Evolutionary conservation across 2,329 filamentous ascomycete genomes (phyloP), one percentile per base, ranked within the genome.

Genomic region (Dryadomyces sulphureus): DNA sequence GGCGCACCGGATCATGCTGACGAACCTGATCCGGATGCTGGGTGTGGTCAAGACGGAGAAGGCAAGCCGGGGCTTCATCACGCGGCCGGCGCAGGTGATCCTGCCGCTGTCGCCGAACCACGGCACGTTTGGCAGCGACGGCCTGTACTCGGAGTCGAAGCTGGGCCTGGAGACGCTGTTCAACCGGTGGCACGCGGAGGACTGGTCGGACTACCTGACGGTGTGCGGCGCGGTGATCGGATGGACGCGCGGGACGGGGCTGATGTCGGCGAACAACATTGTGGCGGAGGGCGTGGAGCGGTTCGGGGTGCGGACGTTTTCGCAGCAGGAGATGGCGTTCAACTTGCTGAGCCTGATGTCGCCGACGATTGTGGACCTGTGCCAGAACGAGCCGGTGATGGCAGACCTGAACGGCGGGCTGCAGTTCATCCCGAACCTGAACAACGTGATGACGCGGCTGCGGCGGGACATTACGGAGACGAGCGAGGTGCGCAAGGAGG

Each of bases 291-390:
- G 90, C 49, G 87, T 98, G 47, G 92, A 98, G 70, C 86, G 85
- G 56, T 92, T 93, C 54, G 92, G 92, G 57, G 92, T 96, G 22
- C 88, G 92, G 56, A 98, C 92, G 4, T 98, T 98, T 73, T 96
- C 90, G 9, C 92, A 96, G 67, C 88, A 94, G 62, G 92, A 98
- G 66, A 98, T 98, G 92, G 92, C 92, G 16, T 98, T 98, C 74
- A 98, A 98, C 67, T 67, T 98, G 54, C 77, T 98, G 39, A 90
- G 92, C 55, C 77, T 98, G 45, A 94, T 98, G 92, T 84, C 89
- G 1, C 89, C 92, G 34, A 76, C 81, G 24, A 85, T 98, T 56
- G 89, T 94, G 55, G 88, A 98, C 60, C 77, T 98, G 38, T 98
- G 92, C 73, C 92, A 98, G 68, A 72, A 77, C 39, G 87, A 96